phyloP scores from a whole-genome alignment of 2,329 filamentous ascomycete genomes.

The Amauroascus verrucosus region DNA sequence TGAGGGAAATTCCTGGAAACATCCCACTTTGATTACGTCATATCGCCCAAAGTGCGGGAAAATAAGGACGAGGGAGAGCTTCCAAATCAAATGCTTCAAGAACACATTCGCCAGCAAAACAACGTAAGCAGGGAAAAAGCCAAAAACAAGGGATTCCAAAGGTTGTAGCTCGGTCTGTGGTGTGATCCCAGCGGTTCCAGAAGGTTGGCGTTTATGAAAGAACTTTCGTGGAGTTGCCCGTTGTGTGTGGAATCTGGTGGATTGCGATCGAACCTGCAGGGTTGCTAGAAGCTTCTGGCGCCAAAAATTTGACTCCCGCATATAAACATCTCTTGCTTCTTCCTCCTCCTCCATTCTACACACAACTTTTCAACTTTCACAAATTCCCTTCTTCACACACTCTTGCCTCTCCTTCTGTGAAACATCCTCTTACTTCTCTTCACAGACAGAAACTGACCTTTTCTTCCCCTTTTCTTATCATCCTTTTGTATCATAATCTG shows the following conservation, averaged over 20 bases:
- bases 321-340: slow-evolving; percentile 25
- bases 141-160: too few relatives aligned
- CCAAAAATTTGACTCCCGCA: slow-evolving; percentile 33
- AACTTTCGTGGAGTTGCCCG: slow-evolving; percentile 5
- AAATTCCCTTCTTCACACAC: slow-evolving; percentile 16
- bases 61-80: slow-evolving; percentile 18
- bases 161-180: too few relatives aligned
- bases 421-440: slow-evolving; percentile 10
- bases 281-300: slow-evolving; percentile 36
- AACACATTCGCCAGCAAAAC: not conserved
- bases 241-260: slow-evolving; percentile 8
- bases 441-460: not conserved
- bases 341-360: slow-evolving; percentile 3
- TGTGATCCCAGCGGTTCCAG: too few relatives aligned
- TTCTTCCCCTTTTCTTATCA: slow-evolving; percentile 15
- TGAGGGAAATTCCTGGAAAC: too few relatives aligned
- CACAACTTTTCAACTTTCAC: slow-evolving; percentile 18
- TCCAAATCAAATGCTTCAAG: not conserved
- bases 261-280: slow-evolving; percentile 27
- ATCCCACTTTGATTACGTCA: slow-evolving; percentile 8
- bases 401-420: slow-evolving; percentile 1
- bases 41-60: slow-evolving; percentile 10
- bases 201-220: slow-evolving; percentile 1
- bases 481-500: slow-evolving; percentile 16
- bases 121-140: too few relatives aligned